These are phyloP conservation scores for Calvatia gigantea DNA, from an alignment of 768 basidiomycete species.

Conservation along the genomic window DNA sequence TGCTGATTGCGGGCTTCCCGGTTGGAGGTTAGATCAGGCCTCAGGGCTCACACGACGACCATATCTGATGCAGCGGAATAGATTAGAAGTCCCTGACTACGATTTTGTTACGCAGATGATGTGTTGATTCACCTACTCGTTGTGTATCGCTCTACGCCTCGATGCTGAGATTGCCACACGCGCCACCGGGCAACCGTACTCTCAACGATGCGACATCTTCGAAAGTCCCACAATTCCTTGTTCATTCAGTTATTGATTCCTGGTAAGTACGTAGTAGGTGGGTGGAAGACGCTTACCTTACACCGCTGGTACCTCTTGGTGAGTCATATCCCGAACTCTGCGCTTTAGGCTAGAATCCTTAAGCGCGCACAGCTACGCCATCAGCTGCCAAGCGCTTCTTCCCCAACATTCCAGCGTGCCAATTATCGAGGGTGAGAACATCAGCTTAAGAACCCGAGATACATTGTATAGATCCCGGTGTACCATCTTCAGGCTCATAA, in stretches of 20 bases:
- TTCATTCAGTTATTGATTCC: no score
- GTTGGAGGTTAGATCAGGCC: background rate
- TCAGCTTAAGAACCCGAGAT: background rate
- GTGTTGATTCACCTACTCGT: no score
- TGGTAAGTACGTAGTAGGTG: constrained; percentile 7
- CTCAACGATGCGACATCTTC: background rate
- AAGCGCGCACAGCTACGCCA: background rate
- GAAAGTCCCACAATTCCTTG: no score
- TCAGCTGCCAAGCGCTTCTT: no score
- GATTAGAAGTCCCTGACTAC: background rate
- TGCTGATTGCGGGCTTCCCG: background rate
- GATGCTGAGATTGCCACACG: no score
- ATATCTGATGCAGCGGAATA: background rate
- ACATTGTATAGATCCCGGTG: background rate
- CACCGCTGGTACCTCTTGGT: constrained; percentile 1
- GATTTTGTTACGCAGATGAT: background rate
- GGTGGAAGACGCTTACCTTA: background rate
- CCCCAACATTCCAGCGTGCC: background rate
- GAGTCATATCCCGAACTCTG: constrained; percentile 6
- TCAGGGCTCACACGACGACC: background rate
- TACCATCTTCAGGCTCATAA: no score
- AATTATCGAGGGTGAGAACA: background rate
- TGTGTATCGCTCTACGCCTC: no score
- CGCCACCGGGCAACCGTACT: no score
- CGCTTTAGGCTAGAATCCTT: background rate